Base-by-base conservation (phyloP, 2,329 filamentous ascomycete genomes). In the Juglanconis sp. region DNA sequence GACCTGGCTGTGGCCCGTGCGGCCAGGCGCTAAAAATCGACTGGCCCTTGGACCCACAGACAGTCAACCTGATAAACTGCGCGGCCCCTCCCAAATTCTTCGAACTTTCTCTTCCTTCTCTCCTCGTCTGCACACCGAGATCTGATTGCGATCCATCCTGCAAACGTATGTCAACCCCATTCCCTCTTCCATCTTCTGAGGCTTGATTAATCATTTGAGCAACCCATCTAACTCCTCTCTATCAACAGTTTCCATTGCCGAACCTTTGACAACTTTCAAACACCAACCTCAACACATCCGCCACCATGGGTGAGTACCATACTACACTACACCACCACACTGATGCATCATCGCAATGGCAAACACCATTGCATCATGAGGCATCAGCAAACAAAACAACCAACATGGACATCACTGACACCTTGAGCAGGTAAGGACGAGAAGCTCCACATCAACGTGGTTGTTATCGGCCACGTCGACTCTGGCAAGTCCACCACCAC, bases 401-500 rank as follows among this genome's bases (percentile, higher is more conserved):
- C 15, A 31, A 42, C 8, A 34, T 8, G 2, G 5, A 24, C 8
- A 24, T 42, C 15, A 17, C 55, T 57, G 36, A 57, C 55, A 35
- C 8, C 24, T 24, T 24, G 30, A 62, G 70, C 71, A 52, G 51
- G 54, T 91, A 98, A 92, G 86, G 88, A 96, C 76, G 91, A 94
- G 69, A 96, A 96, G 90, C 83, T 80, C 82, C 94, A 98, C 82
- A 92, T 98, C 82, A 93, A 93, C 90, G 60, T 73, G 65, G 69
- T 73, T 69, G 73, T 75, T 65, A 72, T 74, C 67, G 69, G 93
- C 87, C 94, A 96, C 89, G 93, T 96, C 91, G 92, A 96, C 84
- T 96, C 92, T 81, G 94, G 93, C 85, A 97, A 97, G 89, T 96
- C 93, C 73, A 97, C 93, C 80, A 97, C 93, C 81, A 90, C 81